Base-by-base conservation (phyloP, 768 basidiomycete genomes). In the Xerocomus potaroensis region DNA sequence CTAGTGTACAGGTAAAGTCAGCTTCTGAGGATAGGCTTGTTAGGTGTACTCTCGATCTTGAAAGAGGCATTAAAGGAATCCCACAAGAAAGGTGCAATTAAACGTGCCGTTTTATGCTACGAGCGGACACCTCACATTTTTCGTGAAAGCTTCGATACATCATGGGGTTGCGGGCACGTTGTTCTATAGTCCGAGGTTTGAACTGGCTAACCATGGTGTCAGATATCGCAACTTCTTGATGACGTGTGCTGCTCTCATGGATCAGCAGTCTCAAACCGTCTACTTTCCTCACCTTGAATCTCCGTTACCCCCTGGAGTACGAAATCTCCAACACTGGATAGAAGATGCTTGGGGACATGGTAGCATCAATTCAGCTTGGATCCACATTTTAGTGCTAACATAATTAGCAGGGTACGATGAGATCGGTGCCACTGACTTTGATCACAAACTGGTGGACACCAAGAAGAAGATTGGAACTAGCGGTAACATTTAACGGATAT, bases 171-270 rank as follows among this genome's bases (percentile, higher is more conserved):
- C 54, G 86, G 84, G 84, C 77, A 58, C 48, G 75, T 66, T 41
- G 43, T 15, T 48, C 47, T 27, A 14, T 29, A 33, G 37, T 39
- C 55, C 38, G 30, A 34, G n/a, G 29, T 34, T 38, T 33, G 39
- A 21, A 8, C 40, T 36, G 30, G 53, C 45, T 37, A 8, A 14
- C 32, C 19, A 19, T 14, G 19, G 9, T 8, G n/a, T 41, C 15
- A 91, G 89, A 21, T 91, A 92, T 59, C 83, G 87, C 18, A 91
- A 90, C 61, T 91, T 84, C 55, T 55, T 88, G 53, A 91, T 92
- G 83, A 71, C 77, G 8, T 91, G 87, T 59, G 71, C 82, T 3
- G 75, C 79, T 5, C 74, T 92, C 18, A 81, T 87, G 76, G 75
- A 73, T 40, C 90, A 92, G 59, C 64, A 65, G 43, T 46, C 63